Base-by-base conservation (phyloP, 805 yeast genomes). In the Cyberlindnera saturnus region DNA sequence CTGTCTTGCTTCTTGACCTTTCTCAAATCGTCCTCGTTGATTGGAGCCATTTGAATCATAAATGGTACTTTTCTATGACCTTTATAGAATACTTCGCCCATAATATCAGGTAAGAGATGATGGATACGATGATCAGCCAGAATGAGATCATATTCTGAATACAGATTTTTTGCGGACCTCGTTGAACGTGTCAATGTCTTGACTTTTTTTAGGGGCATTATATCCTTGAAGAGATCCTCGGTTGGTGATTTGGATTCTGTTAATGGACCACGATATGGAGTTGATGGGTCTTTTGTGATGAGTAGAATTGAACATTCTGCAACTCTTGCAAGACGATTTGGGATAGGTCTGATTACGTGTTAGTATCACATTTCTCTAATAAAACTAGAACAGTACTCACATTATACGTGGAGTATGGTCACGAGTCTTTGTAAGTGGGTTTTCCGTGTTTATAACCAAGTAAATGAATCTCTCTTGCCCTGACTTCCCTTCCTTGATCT, bases 231-330 rank as follows among this genome's bases (percentile, higher is more conserved):
- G 34, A 47, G 33, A 32, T 50, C 53, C 38, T 54, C 56, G 5
- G 48, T 46, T 4, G 53, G 48, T 4, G 53, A 47, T 2, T 50
- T 50, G 16, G 45, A 40, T 36, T 45, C 65, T 6, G 70, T 66
- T 5, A 85, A 58, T 5, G 71, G 68, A 10, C 66, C 67, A 31
- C 79, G 67, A 53, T 78, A 85, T 6, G 70, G 67, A 5, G 74
- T 66, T 5, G 82, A 75, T 1, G 91, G 90, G 55, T 86, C 93
- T 49, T 82, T 85, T 8, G 91, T 82, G 13, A 87, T 71, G 16
- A 87, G 66, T 4, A 85, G 57, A 5, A 84, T 71, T 18, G 77
- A 65, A 39, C 73, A 65, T 17, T 74, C 73, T 17, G 71, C 71
- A 3, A 77, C 58, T 43, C 68, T 70, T 41, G 71, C 73, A 43